Conservation (phyloP, 257 asterid genomes). For the Jacaranda copaia region DNA sequence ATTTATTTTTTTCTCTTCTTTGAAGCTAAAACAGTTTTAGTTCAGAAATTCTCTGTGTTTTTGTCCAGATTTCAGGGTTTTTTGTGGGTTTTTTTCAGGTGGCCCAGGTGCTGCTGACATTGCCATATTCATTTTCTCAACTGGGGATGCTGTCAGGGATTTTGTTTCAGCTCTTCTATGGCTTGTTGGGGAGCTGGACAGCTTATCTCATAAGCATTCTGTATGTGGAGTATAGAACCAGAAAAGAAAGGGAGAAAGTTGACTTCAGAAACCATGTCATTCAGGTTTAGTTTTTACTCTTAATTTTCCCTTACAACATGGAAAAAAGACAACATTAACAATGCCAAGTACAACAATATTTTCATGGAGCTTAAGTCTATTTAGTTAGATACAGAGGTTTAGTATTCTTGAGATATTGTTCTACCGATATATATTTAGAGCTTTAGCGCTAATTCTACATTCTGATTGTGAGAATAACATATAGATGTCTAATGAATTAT, state of each 20-base stretch:
- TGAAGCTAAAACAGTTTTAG: too few species aligned
- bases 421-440: too few species aligned
- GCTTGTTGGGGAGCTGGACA: conserved; percentile 53
- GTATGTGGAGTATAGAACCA: conserved; percentile 51
- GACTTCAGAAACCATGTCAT: conserved; percentile 55
- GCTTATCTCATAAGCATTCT: conserved; percentile 52
- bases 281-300: conserved; percentile 33
- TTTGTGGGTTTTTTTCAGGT: conserved; percentile 28
- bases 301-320: too few species aligned
- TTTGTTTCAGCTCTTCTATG: conserved; percentile 48
- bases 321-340: too few species aligned
- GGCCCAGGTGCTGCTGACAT: conserved; percentile 50
- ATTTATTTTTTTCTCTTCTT: too few species aligned
- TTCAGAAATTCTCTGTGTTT: background rate
- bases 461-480: too few species aligned
- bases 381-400: too few species aligned
- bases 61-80: background rate
- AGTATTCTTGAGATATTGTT: too few species aligned
- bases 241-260: conserved; percentile 51
- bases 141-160: conserved; percentile 52
- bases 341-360: too few species aligned
- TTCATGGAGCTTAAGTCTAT: too few species aligned
- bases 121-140: conserved; percentile 54
- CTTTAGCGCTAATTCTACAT: too few species aligned
- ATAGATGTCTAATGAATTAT: too few species aligned